These are phyloP conservation scores for Diaporthe vaccinii DNA, from an alignment of 2,329 filamentous ascomycete species.

Conservation along the genomic window DNA sequence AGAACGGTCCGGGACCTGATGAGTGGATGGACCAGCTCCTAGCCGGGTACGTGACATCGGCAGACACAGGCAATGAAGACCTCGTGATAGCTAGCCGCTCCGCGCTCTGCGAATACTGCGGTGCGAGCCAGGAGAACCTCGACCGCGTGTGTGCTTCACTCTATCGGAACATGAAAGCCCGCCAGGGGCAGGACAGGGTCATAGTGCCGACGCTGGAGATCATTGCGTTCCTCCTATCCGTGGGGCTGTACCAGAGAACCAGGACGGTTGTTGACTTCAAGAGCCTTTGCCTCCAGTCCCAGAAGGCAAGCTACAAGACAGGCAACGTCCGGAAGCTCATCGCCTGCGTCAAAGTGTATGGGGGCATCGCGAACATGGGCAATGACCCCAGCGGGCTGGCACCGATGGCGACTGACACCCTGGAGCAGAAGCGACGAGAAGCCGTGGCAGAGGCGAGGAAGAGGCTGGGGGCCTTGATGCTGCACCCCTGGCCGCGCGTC, in stretches of 20 bases:
- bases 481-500: constrained; percentile 87
- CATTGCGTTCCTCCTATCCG: constrained; percentile 81
- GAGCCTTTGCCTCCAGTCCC: constrained; percentile 76
- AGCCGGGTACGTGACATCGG: constrained; percentile 78
- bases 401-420: constrained; percentile 42
- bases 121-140: constrained; percentile 54
- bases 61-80: constrained; percentile 83
- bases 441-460: constrained; percentile 69
- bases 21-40: constrained; percentile 68
- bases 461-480: constrained; percentile 79
- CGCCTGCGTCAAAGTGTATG: constrained; percentile 85
- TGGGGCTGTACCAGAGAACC: constrained; percentile 60
- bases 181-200: constrained; percentile 75
- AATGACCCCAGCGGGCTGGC: constrained; percentile 29
- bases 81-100: constrained; percentile 77
- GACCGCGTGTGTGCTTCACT: constrained; percentile 65
- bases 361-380: constrained; percentile 68
- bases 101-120: constrained; percentile 71
- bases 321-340: constrained; percentile 86
- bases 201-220: constrained; percentile 83
- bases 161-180: constrained; percentile 64
- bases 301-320: constrained; percentile 86
- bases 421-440: constrained; percentile 53
- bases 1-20: constrained; percentile 50
- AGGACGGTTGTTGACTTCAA: constrained; percentile 60